Percentiles rank a stretch among this genome's conserved stretches.
Evolutionary conservation across 2,329 filamentous ascomycete species (phyloP).

Genomic region (Cytospora piceicola): DNA sequence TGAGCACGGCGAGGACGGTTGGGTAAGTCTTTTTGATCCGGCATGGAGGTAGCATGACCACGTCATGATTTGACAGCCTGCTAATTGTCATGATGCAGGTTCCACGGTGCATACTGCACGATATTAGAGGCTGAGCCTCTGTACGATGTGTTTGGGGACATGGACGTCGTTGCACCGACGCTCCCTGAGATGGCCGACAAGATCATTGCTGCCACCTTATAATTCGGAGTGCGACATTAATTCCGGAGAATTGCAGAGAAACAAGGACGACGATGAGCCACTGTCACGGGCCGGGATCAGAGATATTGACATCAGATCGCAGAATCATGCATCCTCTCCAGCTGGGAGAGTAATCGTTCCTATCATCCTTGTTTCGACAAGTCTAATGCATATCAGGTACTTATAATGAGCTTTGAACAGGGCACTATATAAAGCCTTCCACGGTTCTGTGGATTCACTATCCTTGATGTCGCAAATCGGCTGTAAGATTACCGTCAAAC

Average conservation of each 20-base stretch:
- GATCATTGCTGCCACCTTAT: conserved; percentile 35
- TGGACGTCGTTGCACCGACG: conserved; percentile 52
- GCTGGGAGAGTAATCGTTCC: too few relatives aligned
- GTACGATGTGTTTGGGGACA: conserved; percentile 51
- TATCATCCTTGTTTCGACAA: too few relatives aligned
- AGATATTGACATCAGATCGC: too few relatives aligned
- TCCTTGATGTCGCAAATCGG: too few relatives aligned
- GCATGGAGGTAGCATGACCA: not conserved
- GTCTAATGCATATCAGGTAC: too few relatives aligned
- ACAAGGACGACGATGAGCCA: not conserved
- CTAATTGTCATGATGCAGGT: conserved; percentile 33
- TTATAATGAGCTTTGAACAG: too few relatives aligned
- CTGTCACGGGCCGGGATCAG: too few relatives aligned
- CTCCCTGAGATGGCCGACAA: conserved; percentile 51
- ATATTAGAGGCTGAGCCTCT: conserved; percentile 54
- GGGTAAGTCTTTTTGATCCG: conserved; percentile 37
- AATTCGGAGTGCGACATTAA: not conserved
- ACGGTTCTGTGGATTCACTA: too few relatives aligned
- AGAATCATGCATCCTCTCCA: too few relatives aligned
- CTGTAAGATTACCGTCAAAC: too few relatives aligned
- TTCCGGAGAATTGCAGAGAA: not conserved
- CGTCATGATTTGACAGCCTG: not conserved
- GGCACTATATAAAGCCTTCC: too few relatives aligned
- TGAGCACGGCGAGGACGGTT: conserved; percentile 51
- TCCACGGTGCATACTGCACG: conserved; percentile 55